A percentile compares a stretch with the other conserved stretches of the same genome.
These are phyloP conservation scores for Castanopsis chinensis DNA, from an alignment of 306 rosid species.

Conservation along the genomic window DNA sequence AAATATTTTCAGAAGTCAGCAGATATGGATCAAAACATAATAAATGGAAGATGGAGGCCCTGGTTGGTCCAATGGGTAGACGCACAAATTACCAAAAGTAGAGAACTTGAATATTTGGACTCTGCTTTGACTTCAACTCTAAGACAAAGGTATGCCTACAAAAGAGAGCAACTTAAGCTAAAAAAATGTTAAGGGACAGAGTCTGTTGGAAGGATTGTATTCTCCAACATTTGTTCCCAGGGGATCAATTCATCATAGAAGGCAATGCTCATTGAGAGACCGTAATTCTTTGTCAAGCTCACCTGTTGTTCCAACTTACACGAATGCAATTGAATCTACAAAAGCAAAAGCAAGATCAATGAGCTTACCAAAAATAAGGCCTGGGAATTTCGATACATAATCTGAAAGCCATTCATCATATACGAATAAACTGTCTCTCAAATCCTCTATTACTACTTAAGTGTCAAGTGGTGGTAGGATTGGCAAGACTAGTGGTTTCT, in stretches of 20 bases:
- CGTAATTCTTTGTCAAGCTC: slow-evolving; percentile 55
- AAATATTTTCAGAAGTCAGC: slow-evolving; percentile 66
- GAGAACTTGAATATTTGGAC: slow-evolving; percentile 88
- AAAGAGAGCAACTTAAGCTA: background rate
- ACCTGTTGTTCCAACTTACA: slow-evolving; percentile 71
- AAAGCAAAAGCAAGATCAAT: no score
- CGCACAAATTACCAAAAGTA: background rate
- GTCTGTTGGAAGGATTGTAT: no score
- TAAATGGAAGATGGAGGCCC: slow-evolving; percentile 84
- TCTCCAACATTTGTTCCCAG: no score
- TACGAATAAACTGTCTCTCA: slow-evolving; percentile 60
- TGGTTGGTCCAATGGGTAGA: slow-evolving; percentile 82
- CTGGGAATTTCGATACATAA: no score
- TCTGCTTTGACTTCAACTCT: slow-evolving; percentile 43
- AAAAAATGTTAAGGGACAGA: no score
- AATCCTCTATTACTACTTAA: slow-evolving; percentile 46
- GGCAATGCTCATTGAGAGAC: slow-evolving; percentile 29
- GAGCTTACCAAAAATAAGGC: no score
- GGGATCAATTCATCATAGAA: no score
- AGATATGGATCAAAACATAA: slow-evolving; percentile 71
- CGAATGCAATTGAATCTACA: slow-evolving; percentile 59
- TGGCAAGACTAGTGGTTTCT: no score
- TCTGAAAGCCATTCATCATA: slow-evolving; percentile 68
- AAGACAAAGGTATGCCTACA: slow-evolving; percentile 36
- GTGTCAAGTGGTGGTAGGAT: no score